Evolutionary conservation across 805 yeast species (phyloP), one percentile per base, ranked within the genome.

Genomic region (Candida ovalis): DNA sequence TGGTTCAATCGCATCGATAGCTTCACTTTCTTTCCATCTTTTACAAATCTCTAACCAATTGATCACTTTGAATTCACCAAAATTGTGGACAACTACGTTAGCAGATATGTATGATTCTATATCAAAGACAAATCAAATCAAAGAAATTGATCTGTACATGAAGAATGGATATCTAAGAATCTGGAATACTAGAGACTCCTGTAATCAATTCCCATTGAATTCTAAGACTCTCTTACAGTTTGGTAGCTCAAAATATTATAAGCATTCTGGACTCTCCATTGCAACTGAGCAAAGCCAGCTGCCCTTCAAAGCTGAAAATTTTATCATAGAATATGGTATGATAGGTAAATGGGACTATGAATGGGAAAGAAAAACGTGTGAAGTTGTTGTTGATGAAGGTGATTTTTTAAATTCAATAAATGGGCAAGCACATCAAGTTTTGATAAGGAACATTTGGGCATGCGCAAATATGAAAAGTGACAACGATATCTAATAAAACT

Each of bases 161-260:
- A 33, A 44, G 9, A 47, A 53, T 2, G 61, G 61, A 2, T 53
- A 57, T 41, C 35, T 57, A 28, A 40, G 61, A 42, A 36, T 57
- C 22, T 57, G 61, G 61, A 57, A 54, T 38, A 53, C 59, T 10
- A 47, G 57, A 44, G 61, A 57, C 42, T 52, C 58, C 2, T 55
- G 58, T 56, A 57, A 54, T 23, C 32, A 51, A 43, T 55, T 52
- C 43, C 61, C 61, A 2, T 55, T 58, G 3, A 50, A 49, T 19
- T 45, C 53, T 22, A 30, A 48, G n/a, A 22, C 46, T 8, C 46
- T 51, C 3, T 43, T 47, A n/a, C 17, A 48, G 35, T 37, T 57
- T 15, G 48, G 48, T 4, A 27, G 25, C 21, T 48, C 56, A 2
- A 48, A 43, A 18, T 48, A 50, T 6, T 57, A 51, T 45, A 52